Conservation (phyloP, 208 protist species). For the Trypanosomatidae sp. region DNA sequence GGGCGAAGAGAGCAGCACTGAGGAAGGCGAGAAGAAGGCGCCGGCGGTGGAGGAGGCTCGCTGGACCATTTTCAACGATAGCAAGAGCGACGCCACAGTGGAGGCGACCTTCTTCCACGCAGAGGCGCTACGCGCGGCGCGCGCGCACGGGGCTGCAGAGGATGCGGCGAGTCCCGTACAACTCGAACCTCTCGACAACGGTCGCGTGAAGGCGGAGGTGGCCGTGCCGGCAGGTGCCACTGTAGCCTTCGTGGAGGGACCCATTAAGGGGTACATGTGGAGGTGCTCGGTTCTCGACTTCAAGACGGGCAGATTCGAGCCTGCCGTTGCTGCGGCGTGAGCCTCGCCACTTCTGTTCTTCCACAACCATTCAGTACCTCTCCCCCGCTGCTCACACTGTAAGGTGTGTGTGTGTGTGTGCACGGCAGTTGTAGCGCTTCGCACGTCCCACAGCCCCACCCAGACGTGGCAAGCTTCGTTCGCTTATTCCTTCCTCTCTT, state of each 20-base stretch:
- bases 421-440: neutral
- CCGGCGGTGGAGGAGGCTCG: constrained; percentile 17
- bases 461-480: neutral
- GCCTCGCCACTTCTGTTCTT: neutral
- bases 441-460: neutral
- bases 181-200: constrained; percentile 8
- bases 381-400: neutral
- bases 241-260: constrained; percentile 33
- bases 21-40: constrained; percentile 1
- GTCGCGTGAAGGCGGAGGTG: constrained; percentile 17
- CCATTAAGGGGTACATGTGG: constrained; percentile 42
- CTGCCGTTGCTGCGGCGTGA: constrained; percentile 8
- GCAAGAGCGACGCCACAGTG: constrained; percentile 34
- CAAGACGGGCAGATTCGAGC: constrained; percentile 24
- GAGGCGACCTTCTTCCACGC: constrained; percentile 42
- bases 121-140: constrained; percentile 15
- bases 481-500: neutral
- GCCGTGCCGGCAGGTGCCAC: constrained; percentile 26
- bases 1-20: neutral
- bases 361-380: neutral
- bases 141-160: constrained; percentile 1
- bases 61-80: constrained; percentile 48
- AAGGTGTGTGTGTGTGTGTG: neutral
- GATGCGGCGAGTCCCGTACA: constrained; percentile 1
- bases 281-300: constrained; percentile 33